Percentiles rank a stretch among this genome's conserved stretches.
Evolutionary conservation across 202 grass and related monocot species (phyloP).

Genomic region (Elaeis oleifera): DNA sequence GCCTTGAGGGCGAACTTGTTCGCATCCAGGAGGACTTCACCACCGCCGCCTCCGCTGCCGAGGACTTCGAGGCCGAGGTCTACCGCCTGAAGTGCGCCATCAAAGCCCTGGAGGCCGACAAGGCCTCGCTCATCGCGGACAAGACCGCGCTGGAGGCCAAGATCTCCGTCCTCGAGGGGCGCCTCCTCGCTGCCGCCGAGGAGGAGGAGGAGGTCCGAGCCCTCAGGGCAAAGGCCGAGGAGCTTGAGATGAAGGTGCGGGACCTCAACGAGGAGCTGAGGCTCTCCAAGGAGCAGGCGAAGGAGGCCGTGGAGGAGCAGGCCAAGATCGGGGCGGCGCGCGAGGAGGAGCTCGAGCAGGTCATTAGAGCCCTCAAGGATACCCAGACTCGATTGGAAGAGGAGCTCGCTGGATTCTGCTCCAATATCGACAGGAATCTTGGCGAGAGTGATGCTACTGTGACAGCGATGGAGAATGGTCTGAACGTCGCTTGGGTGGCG

Average conservation of each 20-base stretch:
- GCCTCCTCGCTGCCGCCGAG: not conserved
- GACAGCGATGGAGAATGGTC: slow-evolving; percentile 20
- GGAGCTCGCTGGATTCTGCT: no score
- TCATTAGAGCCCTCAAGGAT: slow-evolving; percentile 13
- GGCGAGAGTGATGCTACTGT: slow-evolving; percentile 9
- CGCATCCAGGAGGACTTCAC: slow-evolving; percentile 25
- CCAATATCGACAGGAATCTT: no score
- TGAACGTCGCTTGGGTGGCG: slow-evolving; percentile 6
- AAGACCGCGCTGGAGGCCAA: slow-evolving; percentile 4
- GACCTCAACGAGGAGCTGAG: no score
- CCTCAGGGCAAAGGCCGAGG: no score
- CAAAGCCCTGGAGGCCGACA: slow-evolving; percentile 12
- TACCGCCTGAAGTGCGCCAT: slow-evolving; percentile 24
- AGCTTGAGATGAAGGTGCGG: no score
- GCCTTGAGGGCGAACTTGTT: slow-evolving; percentile 28
- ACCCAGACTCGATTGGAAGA: no score
- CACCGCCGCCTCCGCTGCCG: slow-evolving; percentile 20
- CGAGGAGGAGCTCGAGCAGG: slow-evolving; percentile 35
- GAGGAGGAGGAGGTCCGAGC: no score
- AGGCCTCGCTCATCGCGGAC: not conserved
- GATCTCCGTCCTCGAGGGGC: slow-evolving; percentile 2
- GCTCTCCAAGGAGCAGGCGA: no score
- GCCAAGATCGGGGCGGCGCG: slow-evolving; percentile 10
- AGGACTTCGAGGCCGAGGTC: slow-evolving; percentile 21
- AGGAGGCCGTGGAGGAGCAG: no score